A percentile compares a stretch with the other conserved stretches of the same genome.
phyloP scores from a whole-genome alignment of 2,329 filamentous ascomycete species.

The Pseudogymnoascus sp. region DNA sequence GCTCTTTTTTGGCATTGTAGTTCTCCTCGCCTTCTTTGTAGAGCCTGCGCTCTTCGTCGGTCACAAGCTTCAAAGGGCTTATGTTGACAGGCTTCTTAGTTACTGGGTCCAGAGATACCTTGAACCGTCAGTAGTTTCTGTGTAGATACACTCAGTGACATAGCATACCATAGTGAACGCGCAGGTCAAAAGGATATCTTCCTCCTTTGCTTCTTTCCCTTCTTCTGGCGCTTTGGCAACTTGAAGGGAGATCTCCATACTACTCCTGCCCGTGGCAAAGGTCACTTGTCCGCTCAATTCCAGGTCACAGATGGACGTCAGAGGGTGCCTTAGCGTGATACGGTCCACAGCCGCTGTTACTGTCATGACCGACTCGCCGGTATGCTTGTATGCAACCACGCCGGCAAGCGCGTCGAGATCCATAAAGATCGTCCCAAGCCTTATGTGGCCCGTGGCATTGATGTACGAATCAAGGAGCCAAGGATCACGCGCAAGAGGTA shows the following conservation, averaged over 20 bases:
- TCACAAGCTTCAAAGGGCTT: conserved; percentile 51
- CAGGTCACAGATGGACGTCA: conserved; percentile 61
- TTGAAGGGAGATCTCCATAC: conserved; percentile 62
- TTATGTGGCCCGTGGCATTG: conserved; percentile 59
- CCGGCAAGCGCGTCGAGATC: conserved; percentile 64
- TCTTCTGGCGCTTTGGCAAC: conserved; percentile 53
- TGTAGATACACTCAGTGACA: neutral
- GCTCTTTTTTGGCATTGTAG: conserved; percentile 55
- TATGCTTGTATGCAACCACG: conserved; percentile 62
- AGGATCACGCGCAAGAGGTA: conserved; percentile 57
- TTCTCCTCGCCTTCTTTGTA: conserved; percentile 57
- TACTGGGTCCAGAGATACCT: conserved; percentile 51
- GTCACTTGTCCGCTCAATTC: conserved; percentile 47
- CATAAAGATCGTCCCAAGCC: conserved; percentile 47
- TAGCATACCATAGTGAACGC: conserved; percentile 59
- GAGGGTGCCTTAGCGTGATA: conserved; percentile 46
- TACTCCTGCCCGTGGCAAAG: conserved; percentile 58
- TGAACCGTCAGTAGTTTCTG: neutral
- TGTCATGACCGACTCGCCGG: conserved; percentile 45
- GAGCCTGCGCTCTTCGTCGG: conserved; percentile 50
- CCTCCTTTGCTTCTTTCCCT: conserved; percentile 42
- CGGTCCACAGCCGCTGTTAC: conserved; percentile 33
- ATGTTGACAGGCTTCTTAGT: conserved; percentile 59
- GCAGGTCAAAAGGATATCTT: conserved; percentile 61
- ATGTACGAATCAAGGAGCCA: conserved; percentile 64